Conservation (phyloP, 177 flowering plant genomes). For the Vitis hybrid region DNA sequence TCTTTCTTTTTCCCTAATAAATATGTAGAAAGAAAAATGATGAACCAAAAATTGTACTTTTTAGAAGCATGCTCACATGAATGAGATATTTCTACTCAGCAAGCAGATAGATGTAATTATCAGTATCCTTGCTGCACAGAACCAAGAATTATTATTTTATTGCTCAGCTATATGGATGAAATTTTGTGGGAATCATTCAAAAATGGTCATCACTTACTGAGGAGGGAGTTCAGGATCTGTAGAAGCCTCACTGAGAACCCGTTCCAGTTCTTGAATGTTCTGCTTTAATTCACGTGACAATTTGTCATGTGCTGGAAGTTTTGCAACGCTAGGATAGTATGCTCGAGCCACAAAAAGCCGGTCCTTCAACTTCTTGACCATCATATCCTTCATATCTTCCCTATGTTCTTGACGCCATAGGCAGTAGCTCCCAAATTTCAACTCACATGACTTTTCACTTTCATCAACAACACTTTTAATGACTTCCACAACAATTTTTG, state of each 20-base stretch:
- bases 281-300: slow-evolving; percentile 75
- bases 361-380: slow-evolving; percentile 88
- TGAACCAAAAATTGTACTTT: background rate
- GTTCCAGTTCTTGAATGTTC: slow-evolving; percentile 94
- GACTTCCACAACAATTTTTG: slow-evolving; percentile 13
- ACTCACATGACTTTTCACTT: slow-evolving; percentile 56
- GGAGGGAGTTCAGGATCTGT: slow-evolving; percentile 85
- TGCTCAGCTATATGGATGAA: background rate
- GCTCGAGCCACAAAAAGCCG: slow-evolving; percentile 89
- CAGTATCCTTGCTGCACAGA: background rate
- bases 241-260: slow-evolving; percentile 72
- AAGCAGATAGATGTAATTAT: background rate
- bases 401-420: slow-evolving; percentile 77
- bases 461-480: slow-evolving; percentile 36
- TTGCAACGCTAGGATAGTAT: slow-evolving; percentile 90
- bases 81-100: background rate
- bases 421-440: slow-evolving; percentile 89
- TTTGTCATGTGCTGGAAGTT: slow-evolving; percentile 65
- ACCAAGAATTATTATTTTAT: no score
- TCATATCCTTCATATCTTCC: slow-evolving; percentile 71
- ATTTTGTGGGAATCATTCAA: background rate
- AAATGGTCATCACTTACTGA: slow-evolving; percentile 50
- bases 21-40: background rate
- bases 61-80: background rate
- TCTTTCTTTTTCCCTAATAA: background rate